These are phyloP conservation scores for Suillus subalutaceus DNA, from an alignment of 768 basidiomycete species.

Conservation along the genomic window DNA sequence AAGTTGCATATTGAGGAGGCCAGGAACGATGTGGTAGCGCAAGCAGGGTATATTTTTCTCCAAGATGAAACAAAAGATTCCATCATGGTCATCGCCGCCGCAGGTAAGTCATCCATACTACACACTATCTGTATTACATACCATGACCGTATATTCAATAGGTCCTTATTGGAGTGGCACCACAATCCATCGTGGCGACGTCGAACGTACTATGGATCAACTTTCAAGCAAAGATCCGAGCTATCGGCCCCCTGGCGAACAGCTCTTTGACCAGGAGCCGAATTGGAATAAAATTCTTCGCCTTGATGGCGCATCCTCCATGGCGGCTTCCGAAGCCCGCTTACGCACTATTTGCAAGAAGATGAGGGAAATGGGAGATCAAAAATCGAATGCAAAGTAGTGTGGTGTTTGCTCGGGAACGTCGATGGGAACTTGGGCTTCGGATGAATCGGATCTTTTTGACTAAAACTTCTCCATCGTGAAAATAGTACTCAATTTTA, in stretches of 20 bases:
- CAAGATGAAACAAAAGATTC: not conserved
- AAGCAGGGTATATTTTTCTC: conserved; percentile 7
- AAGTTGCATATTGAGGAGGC: not conserved
- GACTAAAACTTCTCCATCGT: not conserved
- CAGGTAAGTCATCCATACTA: not conserved
- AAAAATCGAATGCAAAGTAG: not conserved
- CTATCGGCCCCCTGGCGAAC: not conserved
- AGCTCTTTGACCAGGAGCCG: not conserved
- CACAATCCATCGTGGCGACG: not conserved
- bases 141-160: not conserved
- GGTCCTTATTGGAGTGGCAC: conserved; percentile 6
- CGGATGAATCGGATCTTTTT: not conserved
- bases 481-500: not conserved
- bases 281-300: not conserved
- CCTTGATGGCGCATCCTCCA: not conserved
- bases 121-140: not conserved
- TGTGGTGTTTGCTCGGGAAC: not conserved
- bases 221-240: not conserved
- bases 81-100: conserved; percentile 3
- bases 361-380: not conserved
- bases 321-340: not conserved
- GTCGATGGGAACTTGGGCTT: not conserved
- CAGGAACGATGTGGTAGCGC: not conserved
- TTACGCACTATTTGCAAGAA: not conserved
- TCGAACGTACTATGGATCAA: not conserved